Evolutionary conservation across 306 rosid species (phyloP).

Genomic region (Benincasa hispida): DNA sequence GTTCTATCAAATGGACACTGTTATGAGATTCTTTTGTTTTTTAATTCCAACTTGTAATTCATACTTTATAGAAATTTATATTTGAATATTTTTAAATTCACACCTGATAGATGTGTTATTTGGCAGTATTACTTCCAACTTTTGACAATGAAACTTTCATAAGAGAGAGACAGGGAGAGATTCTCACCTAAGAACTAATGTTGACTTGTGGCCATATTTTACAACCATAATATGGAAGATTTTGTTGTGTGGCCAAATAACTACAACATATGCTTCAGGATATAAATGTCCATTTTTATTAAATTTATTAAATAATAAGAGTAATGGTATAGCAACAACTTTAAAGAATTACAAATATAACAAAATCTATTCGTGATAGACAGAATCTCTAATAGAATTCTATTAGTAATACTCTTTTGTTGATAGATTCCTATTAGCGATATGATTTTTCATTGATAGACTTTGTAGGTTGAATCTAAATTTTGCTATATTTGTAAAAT

Average conservation of each 20-base stretch:
- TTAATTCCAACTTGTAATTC: background rate
- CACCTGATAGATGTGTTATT: background rate
- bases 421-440: too few species aligned
- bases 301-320: too few species aligned
- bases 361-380: too few species aligned
- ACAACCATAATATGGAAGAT: background rate
- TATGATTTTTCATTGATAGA: too few species aligned
- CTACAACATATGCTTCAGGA: background rate
- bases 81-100: background rate
- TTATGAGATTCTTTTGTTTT: background rate
- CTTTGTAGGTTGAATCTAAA: too few species aligned
- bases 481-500: too few species aligned
- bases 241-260: background rate
- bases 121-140: background rate
- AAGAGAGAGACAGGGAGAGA: background rate
- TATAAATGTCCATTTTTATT: background rate
- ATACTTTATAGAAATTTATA: background rate
- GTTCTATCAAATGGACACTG: background rate
- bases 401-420: too few species aligned
- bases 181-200: background rate
- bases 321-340: too few species aligned
- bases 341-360: too few species aligned
- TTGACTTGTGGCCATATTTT: background rate
- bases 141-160: background rate
- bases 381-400: too few species aligned